Evolutionary conservation across 108 stramenopile species (phyloP), one percentile per base, ranked within the genome.

Genomic region (Fistulifera pelliculosa): DNA sequence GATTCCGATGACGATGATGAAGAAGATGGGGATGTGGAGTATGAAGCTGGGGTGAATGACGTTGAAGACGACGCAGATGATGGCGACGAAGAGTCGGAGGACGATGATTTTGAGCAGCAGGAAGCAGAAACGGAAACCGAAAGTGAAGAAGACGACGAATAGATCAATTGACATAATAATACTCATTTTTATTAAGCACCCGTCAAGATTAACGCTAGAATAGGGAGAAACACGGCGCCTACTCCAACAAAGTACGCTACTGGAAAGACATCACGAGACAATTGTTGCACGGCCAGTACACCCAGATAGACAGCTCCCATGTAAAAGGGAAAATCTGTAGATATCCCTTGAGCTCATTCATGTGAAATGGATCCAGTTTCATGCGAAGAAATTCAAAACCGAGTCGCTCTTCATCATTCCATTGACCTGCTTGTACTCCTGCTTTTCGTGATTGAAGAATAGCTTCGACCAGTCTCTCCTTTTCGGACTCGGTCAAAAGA

Each of bases 301-400:
- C 27, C 82, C 56, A 90, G 56, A 56, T 90, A 90, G 35, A 85
- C 31, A 7, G 64, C 53, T 14, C 77, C 87, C 1, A 75, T 80
- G 53, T 81, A 85, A 48, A 68, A 72, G 7, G 87, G 87, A 14
- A 85, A 63, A 90, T 69, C 0, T 54, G 49, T 52, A 90, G 58
- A 64, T 79, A 90, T 35, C 87, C 84, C 12, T 52, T 18, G 22
- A 90, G 53, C 53, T 90, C 87, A 35, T 51, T 44, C 76, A 81
- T 79, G 69, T 85, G 83, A 42, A 79, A 66, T 19, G 87, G 87
- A 66, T 90, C 87, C 43, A 90, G 61, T 23, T 76, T 77, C 27
- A 56, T 51, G 44, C 75, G 71, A 26, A 90, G 57, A 52, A 75
- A 81, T 6, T 67, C 64, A 50, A 68, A 90, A 39, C 71, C 87